Percentiles rank a stretch among this genome's conserved stretches.
Conservation (phyloP, 2,329 filamentous ascomycete species). For the Emydomyces testavorans region DNA sequence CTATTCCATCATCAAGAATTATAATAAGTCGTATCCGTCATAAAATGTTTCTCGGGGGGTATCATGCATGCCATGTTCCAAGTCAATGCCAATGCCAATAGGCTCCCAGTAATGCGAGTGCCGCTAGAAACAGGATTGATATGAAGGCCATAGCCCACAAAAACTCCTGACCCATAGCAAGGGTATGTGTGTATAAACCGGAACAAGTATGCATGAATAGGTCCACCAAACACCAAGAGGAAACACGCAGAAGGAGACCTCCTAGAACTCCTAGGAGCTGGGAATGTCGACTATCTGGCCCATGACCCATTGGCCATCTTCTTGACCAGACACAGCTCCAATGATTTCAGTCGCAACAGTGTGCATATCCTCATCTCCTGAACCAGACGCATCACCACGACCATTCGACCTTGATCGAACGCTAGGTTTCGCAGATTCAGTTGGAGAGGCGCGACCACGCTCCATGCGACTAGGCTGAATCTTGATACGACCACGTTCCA, state of each 20-base stretch:
- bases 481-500: constrained; percentile 28
- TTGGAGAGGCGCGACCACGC: constrained; percentile 25
- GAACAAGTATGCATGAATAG: constrained; percentile 9
- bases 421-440: constrained; percentile 23
- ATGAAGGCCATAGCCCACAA: neutral
- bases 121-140: constrained; percentile 2
- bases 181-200: neutral
- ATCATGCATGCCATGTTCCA: constrained; percentile 9
- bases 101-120: neutral
- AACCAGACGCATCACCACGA: neutral
- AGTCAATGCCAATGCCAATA: neutral
- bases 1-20: constrained; percentile 1
- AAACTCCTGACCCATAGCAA: constrained; percentile 2
- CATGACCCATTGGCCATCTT: neutral
- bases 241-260: neutral
- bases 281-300: neutral
- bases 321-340: constrained; percentile 10
- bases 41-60: constrained; percentile 2
- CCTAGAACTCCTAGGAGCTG: neutral
- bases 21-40: constrained; percentile 4
- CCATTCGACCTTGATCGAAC: constrained; percentile 11
- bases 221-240: constrained; percentile 2
- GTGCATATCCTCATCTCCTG: constrained; percentile 7
- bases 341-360: constrained; percentile 17
- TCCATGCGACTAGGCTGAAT: constrained; percentile 28